phyloP scores from a whole-genome alignment of 306 rosid species.

The Quillaja saponaria region DNA sequence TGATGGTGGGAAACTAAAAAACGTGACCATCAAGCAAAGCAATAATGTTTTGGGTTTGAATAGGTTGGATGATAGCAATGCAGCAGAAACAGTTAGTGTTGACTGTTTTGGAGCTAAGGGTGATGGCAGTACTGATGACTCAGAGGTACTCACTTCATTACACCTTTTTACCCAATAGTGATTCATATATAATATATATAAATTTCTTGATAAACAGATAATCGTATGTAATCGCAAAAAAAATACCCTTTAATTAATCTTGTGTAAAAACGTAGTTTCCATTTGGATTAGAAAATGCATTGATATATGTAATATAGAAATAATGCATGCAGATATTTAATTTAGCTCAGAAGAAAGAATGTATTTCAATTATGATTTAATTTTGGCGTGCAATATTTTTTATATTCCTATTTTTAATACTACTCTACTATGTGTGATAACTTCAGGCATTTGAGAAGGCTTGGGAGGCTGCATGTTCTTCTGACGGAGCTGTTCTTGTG shows the following conservation, averaged over 20 bases:
- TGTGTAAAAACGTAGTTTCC: too few relatives aligned
- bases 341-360: too few relatives aligned
- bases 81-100: constrained; percentile 41
- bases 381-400: background rate
- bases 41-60: constrained; percentile 25
- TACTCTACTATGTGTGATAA: background rate
- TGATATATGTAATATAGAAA: too few relatives aligned
- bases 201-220: too few relatives aligned
- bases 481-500: constrained; percentile 29
- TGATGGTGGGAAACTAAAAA: constrained; percentile 33
- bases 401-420: background rate
- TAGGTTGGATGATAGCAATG: constrained; percentile 15
- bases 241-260: too few relatives aligned
- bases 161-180: too few relatives aligned
- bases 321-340: too few relatives aligned
- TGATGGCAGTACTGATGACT: constrained; percentile 49
- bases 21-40: constrained; percentile 38
- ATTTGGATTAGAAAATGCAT: too few relatives aligned
- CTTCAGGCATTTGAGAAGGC: constrained; percentile 69
- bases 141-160: constrained; percentile 41
- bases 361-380: background rate
- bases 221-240: too few relatives aligned
- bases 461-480: constrained; percentile 63
- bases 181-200: too few relatives aligned
- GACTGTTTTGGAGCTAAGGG: constrained; percentile 64